Evolutionary conservation across 306 rosid species (phyloP), one percentile per base, ranked within the genome.

Genomic region (Rosa multiflora): DNA sequence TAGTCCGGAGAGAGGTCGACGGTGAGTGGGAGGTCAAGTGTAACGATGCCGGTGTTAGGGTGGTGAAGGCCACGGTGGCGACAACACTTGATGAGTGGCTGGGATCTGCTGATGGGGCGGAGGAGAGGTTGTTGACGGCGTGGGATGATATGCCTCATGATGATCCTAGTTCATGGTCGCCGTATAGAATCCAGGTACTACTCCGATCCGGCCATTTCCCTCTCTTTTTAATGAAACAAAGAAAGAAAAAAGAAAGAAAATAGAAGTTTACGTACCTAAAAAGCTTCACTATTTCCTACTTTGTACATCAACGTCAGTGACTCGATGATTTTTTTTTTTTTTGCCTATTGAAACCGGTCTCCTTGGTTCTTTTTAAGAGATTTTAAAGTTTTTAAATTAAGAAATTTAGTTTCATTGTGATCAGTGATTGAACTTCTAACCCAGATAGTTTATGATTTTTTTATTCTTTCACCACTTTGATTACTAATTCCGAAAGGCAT

Each of bases 31-130:
- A 68, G 37, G 90, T 89, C 12, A 79, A 40, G 49, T 88, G 86
- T 39, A 91, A 87, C 66, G 98, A 93, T 23, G 90, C 98, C 0
- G 98, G 98, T 0, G 83, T 93, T 62, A 82, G 98, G 70, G 79
- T 83, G 71, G 59, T 77, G 0, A 82, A 59, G 83, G 88, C 94
- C 55, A 75, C 23, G 23, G 97, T 93, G 43, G 89, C 83, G 72
- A 48, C 76, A 29, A 86, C 91, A 1, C 90, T 93, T 43, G 67
- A 82, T 26, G 80, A 89, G n/a, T 91, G 98, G 98, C 82, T 93
- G 10, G 44, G 59, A 21, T 88, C 89, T 39, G 87, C 89, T 3
- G 80, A 79, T 77, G 78, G 42, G 14, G 55, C 61, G 0, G 82
- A 91, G 55, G 96, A 93, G 80, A 72, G 42, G 39, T 67, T 74